Conservation (phyloP, 2,329 filamentous ascomycete genomes). For the Fusarium mundagurra region DNA sequence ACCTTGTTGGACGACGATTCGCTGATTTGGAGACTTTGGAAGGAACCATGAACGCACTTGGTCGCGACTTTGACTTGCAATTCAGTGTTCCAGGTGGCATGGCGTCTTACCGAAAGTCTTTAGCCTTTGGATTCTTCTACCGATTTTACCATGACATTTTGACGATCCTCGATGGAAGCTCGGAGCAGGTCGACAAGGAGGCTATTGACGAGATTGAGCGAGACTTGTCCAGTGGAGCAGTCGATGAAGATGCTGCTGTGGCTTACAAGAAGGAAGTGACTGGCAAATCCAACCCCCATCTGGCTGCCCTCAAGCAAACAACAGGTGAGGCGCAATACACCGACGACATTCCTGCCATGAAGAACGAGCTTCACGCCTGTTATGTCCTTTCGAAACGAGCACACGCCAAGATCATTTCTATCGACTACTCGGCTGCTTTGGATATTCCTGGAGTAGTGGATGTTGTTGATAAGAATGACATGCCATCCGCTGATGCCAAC, state of each 20-base stretch:
- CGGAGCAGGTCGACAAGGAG: constrained; percentile 70
- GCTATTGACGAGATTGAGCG: constrained; percentile 87
- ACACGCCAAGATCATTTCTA: constrained; percentile 82
- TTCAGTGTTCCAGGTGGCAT: constrained; percentile 97
- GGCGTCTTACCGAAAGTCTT: constrained; percentile 92
- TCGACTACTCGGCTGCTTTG: constrained; percentile 79
- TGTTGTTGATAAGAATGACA: constrained; percentile 83
- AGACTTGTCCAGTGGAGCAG: constrained; percentile 80
- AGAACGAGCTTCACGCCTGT: constrained; percentile 89
- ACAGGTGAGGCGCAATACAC: constrained; percentile 97
- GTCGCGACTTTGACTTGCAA: constrained; percentile 85
- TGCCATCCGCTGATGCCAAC: constrained; percentile 83
- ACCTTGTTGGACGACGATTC: constrained; percentile 80
- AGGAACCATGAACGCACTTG: constrained; percentile 88
- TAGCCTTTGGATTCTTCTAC: constrained; percentile 95
- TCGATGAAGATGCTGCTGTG: constrained; percentile 78
- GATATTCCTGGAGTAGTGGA: constrained; percentile 87
- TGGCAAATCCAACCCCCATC: constrained; percentile 85
- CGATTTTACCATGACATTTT: constrained; percentile 94
- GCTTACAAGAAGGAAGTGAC: constrained; percentile 86
- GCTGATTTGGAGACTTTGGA: constrained; percentile 86
- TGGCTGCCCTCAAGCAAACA: constrained; percentile 91
- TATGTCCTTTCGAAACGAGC: constrained; percentile 89
- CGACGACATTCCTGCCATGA: constrained; percentile 87
- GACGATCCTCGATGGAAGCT: constrained; percentile 63